These are phyloP conservation scores for Coix lacrymajobi DNA, from an alignment of 176 grass and related monocot genomes.

Conservation along the genomic window DNA sequence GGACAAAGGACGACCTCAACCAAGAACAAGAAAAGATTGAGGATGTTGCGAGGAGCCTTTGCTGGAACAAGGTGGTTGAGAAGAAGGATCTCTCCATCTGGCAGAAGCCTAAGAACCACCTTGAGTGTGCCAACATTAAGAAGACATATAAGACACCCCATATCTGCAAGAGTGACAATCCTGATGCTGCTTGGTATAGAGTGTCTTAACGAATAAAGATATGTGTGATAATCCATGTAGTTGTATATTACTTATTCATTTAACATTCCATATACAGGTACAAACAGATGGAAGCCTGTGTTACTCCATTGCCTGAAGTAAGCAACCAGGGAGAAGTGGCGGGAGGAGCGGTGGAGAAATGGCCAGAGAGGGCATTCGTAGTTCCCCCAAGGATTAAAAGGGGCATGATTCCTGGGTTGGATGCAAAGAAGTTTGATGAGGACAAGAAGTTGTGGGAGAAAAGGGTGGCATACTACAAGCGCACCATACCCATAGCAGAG, in stretches of 20 bases:
- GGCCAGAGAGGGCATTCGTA: conserved; percentile 70
- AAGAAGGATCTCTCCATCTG: conserved; percentile 76
- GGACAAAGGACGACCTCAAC: conserved; percentile 76
- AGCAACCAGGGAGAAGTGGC: conserved; percentile 70
- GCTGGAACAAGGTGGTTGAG: conserved; percentile 88
- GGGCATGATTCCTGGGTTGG: conserved; percentile 66
- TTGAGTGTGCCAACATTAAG: conserved; percentile 54
- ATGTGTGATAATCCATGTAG: neutral
- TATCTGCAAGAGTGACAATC: conserved; percentile 76
- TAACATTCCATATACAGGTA: conserved; percentile 43
- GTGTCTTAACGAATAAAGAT: neutral
- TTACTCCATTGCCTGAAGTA: conserved; percentile 88
- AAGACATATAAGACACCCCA: conserved; percentile 67
- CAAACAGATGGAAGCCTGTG: conserved; percentile 77
- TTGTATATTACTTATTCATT: neutral
- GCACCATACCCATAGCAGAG: conserved; percentile 43
- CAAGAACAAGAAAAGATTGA: conserved; percentile 87
- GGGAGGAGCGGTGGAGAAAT: conserved; percentile 59
- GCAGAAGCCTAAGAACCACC: conserved; percentile 94
- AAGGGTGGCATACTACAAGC: conserved; percentile 62
- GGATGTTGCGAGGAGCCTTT: conserved; percentile 63
- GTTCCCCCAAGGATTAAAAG: conserved; percentile 84
- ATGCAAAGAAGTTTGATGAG: conserved; percentile 69
- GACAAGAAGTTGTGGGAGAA: conserved; percentile 85
- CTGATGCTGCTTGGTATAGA: conserved; percentile 78